Base-by-base conservation (phyloP, 108 stramenopile species). In the Cyclostephanos tholiformis region DNA sequence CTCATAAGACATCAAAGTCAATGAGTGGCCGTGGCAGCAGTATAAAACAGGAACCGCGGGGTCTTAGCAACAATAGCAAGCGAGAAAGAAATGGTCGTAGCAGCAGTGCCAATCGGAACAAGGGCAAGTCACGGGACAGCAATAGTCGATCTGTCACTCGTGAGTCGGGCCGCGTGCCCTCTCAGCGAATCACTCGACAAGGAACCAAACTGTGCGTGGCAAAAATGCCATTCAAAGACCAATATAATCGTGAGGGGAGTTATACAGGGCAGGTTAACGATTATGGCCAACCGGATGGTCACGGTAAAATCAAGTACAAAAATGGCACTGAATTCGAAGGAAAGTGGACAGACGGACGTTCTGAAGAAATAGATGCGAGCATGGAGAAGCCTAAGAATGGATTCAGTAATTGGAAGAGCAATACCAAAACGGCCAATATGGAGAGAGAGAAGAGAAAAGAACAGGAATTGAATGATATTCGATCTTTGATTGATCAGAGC, bases 221-320 rank as follows among this genome's bases (percentile, higher is more conserved):
- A 7, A 77, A 84, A 43, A 79, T 75, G 63, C 67, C 72, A 14
- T 81, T 75, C 43, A 72, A 66, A 9, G 90, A 91, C 72, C 77
- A 84, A 0, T 84, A 87, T 58, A 88, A 86, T 27, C 82, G 85
- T 44, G 29, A 63, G 35, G 90, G 90, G 29, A 58, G 57, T 39
- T 91, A 84, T 59, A 77, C 87, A 9, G 90, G 90, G 25, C 64
- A 85, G 53, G 53, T 91, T 27, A 81, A 81, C 57, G 71, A 84
- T 1, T 72, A 79, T 41, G 80, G 80, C 7, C 67, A 60, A 36
- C 90, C 90, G 7, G 73, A 91, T 69, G 90, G 90, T 26, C 50
- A 64, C 1, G 90, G 90, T 5, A 75, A 68, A 2, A 71, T 91
- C 77, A 43, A 69, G 60, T 91, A 88, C 53, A 65, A 69, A 41